A percentile compares a stretch with the other conserved stretches of the same genome.
Evolutionary conservation across 306 rosid genomes (phyloP).

Genomic region (Ammopiptanthus mongolicus): DNA sequence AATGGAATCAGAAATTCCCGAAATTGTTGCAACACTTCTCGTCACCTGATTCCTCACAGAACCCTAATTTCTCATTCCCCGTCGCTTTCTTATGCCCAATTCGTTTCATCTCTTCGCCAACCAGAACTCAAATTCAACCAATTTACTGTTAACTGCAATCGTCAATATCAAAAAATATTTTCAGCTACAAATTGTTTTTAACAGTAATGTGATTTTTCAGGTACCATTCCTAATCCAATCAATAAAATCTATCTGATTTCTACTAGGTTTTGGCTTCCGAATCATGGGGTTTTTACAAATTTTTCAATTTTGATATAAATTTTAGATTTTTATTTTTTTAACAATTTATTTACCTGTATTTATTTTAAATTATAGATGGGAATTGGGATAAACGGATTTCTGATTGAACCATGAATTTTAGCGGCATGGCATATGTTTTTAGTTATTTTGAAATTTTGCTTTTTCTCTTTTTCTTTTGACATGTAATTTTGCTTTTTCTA

Average conservation of each 20-base stretch:
- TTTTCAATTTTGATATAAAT: neutral
- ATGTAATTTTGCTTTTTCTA: neutral
- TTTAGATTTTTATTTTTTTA: neutral
- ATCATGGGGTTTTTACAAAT: neutral
- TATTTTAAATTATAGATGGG: neutral
- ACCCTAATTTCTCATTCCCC: constrained; percentile 36
- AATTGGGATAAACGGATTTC: neutral
- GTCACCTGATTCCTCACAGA: constrained; percentile 13
- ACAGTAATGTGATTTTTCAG: neutral
- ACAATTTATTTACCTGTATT: neutral
- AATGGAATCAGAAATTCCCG: constrained; percentile 31
- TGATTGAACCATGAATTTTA: constrained; percentile 5
- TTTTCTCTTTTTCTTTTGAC: no score
- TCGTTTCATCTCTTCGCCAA: neutral
- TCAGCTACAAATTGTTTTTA: neutral
- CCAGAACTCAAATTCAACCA: neutral
- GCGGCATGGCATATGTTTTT: neutral
- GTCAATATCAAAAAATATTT: neutral
- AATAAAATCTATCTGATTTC: neutral
- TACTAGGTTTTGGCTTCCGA: neutral
- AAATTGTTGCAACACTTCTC: constrained; percentile 33
- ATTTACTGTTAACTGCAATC: neutral
- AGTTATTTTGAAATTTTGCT: neutral
- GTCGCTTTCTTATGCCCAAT: neutral
- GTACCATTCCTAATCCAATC: neutral